Conservation (phyloP, 164 flowering plant genomes). For the Umbellularia californica region DNA sequence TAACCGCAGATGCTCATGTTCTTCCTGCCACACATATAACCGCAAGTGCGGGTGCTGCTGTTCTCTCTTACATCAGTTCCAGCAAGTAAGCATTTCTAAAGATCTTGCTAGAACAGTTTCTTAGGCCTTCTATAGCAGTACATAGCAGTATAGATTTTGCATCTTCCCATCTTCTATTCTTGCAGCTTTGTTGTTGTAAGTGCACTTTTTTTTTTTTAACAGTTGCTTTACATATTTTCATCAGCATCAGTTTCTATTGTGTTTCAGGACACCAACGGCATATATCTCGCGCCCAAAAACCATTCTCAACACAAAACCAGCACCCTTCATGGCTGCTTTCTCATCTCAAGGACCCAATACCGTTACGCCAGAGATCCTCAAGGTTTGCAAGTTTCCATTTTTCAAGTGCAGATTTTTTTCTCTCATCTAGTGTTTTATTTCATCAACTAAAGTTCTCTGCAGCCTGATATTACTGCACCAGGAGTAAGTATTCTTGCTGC, state of each 20-base stretch:
- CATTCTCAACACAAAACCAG: conserved; percentile 39
- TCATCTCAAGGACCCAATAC: conserved; percentile 76
- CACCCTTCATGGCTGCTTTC: conserved; percentile 80
- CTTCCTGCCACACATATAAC: conserved; percentile 49
- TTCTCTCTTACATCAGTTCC: conserved; percentile 46
- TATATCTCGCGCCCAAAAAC: conserved; percentile 44
- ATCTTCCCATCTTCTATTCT: not conserved
- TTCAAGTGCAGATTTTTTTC: not conserved
- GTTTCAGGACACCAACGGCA: conserved; percentile 46
- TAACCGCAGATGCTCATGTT: conserved; percentile 40
- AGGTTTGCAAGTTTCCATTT: conserved; percentile 36
- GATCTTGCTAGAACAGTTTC: not conserved
- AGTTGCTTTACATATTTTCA: not conserved
- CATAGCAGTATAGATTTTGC: not conserved
- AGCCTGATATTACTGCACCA: conserved; percentile 88
- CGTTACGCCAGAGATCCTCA: conserved; percentile 66
- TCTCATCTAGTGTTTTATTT: not conserved
- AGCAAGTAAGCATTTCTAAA: conserved; percentile 22
- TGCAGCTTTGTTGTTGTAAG: not conserved
- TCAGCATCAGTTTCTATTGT: not conserved
- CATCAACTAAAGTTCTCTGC: conserved; percentile 2
- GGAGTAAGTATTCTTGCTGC: conserved; percentile 78
- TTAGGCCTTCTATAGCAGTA: not conserved
- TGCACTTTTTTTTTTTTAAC: not conserved
- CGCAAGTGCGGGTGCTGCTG: conserved; percentile 29